Percentiles rank a stretch among this genome's conserved stretches.
phyloP scores from a whole-genome alignment of 106 monocot genomes.

The Platanthera guangdongensis region DNA sequence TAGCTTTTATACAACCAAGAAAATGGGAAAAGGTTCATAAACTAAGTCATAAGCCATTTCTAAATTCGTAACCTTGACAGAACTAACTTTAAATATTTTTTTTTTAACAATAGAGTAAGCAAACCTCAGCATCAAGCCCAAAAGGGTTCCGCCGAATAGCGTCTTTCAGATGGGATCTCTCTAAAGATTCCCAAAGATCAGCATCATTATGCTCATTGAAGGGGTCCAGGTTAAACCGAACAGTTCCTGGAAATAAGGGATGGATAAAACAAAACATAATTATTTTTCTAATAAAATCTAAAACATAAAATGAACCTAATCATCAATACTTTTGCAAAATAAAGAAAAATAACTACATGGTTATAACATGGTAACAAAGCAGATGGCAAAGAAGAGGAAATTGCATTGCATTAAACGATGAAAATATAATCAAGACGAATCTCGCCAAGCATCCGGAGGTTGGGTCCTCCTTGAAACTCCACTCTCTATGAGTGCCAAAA shows the following conservation, averaged over 20 bases:
- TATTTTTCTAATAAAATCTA: not conserved
- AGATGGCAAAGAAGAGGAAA: no score
- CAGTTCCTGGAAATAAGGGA: conserved; percentile 47
- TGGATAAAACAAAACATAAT: not conserved
- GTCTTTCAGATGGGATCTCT: conserved; percentile 95
- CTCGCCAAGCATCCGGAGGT: no score
- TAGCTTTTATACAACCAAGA: not conserved
- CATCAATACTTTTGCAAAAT: not conserved
- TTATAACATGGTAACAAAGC: no score
- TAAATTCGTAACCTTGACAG: no score
- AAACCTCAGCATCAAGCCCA: conserved; percentile 93
- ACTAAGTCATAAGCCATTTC: not conserved
- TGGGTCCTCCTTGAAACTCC: no score
- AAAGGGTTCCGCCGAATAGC: conserved; percentile 69
- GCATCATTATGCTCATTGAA: conserved; percentile 98
- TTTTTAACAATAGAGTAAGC: not conserved
- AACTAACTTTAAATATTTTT: no score
- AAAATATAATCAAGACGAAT: no score
- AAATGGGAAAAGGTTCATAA: not conserved
- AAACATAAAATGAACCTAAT: not conserved
- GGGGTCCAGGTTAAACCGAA: conserved; percentile 96
- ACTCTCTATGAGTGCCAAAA: no score
- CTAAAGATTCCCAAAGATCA: conserved; percentile 97
- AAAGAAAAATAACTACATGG: not conserved
- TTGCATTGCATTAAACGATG: no score